phyloP scores from a whole-genome alignment of 208 protist species.

The Tritrichomonas foetus region DNA sequence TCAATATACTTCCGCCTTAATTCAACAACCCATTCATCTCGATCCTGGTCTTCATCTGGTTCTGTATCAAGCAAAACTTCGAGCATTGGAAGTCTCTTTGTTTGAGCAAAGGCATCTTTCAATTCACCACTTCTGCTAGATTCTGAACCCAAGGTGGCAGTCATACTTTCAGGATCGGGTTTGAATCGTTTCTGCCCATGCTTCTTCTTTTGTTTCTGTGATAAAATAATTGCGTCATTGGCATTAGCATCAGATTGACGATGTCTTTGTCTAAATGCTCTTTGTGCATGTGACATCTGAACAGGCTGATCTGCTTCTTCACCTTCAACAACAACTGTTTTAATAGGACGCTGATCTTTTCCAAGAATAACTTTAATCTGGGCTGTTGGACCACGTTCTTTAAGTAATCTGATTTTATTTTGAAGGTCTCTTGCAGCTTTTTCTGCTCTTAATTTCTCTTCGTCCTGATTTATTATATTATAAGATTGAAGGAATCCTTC shows the following conservation, averaged over 20 bases:
- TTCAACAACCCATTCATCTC: constrained; percentile 12
- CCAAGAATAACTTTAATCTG: background rate
- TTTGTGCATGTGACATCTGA: background rate
- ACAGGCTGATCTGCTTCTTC: background rate
- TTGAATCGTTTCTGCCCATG: background rate
- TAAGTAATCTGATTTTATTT: background rate
- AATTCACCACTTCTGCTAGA: background rate
- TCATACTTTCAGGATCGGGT: background rate
- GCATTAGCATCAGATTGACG: background rate
- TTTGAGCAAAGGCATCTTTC: no score
- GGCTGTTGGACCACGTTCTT: background rate
- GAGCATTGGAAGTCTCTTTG: no score
- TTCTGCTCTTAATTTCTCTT: background rate
- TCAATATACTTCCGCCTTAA: background rate
- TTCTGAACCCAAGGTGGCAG: background rate
- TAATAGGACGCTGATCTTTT: background rate
- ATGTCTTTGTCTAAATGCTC: background rate
- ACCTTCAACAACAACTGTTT: background rate
- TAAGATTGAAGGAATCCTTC: background rate
- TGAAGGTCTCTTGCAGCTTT: background rate
- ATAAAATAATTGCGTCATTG: background rate
- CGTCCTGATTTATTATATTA: background rate
- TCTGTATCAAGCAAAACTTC: no score
- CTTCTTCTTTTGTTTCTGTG: background rate
- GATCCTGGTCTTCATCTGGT: background rate